Base-by-base conservation (phyloP, 164 flowering plant genomes). In the Houttuynia cordata region DNA sequence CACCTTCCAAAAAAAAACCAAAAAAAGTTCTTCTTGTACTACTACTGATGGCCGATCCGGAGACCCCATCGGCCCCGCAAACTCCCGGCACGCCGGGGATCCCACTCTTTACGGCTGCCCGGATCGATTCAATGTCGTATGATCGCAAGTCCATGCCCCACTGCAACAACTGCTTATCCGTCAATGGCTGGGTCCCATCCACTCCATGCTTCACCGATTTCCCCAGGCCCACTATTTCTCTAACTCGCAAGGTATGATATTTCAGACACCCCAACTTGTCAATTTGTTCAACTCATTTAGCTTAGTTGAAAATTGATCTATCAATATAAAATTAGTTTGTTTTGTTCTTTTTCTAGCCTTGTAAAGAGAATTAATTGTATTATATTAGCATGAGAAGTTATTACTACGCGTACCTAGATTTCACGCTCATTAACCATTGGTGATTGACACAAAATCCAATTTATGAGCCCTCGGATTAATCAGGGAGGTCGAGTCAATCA, bases 71-170 rank as follows among this genome's bases (percentile, higher is more conserved):
- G 70, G 80, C 85, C 1, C 95, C 97, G 63, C 75, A 85, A 51
- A 87, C 94, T 12, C 94, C 94, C 0, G 88, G 88, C 12, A 84
- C 92, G 20, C 91, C 92, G 0, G 90, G 84, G 0, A 77, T 71
- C 10, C 90, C 97, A 41, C 73, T 90, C 71, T 79, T 90, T 45
- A 17, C 88, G 53, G 50, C 73, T 10, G 40, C 61, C 64, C 69
- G 91, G 60, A 79, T 88, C 56, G 97, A 91, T 71, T 91, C 97
- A 6, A 61, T 84, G 64, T 86, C 94, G 0, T 88, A 83, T 60
- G 96, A 88, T 41, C 72, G 96, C 51, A 83, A 86, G 74, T 76
- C 87, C 65, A 86, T 84, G 93, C 86, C 94, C 8, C 68, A 79
- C 23, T 83, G 93, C 79, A 81, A 56, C 60, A 58, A 80, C 67